A percentile compares a stretch with the other conserved stretches of the same genome.
phyloP scores from a whole-genome alignment of 2,329 filamentous ascomycete genomes.

The Fusarium paranaense region DNA sequence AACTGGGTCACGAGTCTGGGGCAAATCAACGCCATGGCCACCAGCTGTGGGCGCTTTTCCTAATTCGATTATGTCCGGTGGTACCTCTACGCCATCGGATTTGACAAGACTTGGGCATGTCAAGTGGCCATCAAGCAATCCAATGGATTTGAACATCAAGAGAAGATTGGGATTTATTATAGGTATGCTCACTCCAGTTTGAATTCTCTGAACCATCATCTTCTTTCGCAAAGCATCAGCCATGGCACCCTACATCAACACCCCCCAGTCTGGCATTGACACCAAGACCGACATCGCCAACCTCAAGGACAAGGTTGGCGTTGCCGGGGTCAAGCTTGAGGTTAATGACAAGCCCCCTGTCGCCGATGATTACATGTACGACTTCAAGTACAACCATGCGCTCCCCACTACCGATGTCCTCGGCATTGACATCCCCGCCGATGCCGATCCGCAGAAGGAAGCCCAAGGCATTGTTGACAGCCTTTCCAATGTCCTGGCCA shows the following conservation, averaged over 20 bases:
- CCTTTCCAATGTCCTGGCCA: conserved; percentile 11
- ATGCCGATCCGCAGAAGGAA: conserved; percentile 23
- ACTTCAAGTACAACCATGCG: conserved; percentile 54
- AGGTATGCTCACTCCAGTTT: neutral
- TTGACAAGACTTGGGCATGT: neutral
- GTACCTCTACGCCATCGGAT: neutral
- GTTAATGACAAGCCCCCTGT: conserved; percentile 32
- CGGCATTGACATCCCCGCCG: conserved; percentile 44
- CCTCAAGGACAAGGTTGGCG: conserved; percentile 3
- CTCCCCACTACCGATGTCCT: conserved; percentile 45
- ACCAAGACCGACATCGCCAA: neutral
- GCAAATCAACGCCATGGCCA: neutral
- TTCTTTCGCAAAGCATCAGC: conserved; percentile 2
- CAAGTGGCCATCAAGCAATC: neutral
- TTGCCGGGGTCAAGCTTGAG: conserved; percentile 1
- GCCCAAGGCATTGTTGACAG: conserved; percentile 38
- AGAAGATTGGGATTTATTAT: neutral
- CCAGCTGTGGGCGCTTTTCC: neutral
- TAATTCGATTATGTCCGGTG: conserved; percentile 3
- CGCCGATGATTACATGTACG: conserved; percentile 55
- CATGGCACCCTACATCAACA: conserved; percentile 13
- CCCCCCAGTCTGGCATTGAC: neutral
- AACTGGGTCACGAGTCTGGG: neutral
- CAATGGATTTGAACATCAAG: neutral
- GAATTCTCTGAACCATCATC: neutral